Percentiles rank a stretch among this genome's conserved stretches.
Conservation (phyloP, 768 basidiomycete species). For the Ramaria sp. region DNA sequence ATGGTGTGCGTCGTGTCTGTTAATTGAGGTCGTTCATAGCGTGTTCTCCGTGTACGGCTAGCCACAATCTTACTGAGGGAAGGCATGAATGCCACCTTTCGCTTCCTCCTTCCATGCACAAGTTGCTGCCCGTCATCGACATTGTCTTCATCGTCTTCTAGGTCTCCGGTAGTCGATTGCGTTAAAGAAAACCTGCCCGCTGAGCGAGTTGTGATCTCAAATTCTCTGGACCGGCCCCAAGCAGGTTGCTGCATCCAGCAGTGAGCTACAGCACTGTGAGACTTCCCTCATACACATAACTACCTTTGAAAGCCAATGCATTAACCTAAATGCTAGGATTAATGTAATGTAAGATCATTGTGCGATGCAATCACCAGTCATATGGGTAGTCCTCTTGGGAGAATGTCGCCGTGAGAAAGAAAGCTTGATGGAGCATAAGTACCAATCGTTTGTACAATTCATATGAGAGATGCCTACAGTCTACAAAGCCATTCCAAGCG, state of each 20-base stretch:
- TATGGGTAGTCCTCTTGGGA: slow-evolving; percentile 82
- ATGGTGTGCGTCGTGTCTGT: slow-evolving; percentile 82
- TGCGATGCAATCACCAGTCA: slow-evolving; percentile 47
- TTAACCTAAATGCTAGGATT: slow-evolving; percentile 43
- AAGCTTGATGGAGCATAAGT: slow-evolving; percentile 33
- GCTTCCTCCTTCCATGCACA: slow-evolving; percentile 60
- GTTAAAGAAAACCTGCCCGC: slow-evolving; percentile 53
- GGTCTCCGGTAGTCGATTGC: slow-evolving; percentile 60
- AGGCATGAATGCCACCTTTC: slow-evolving; percentile 81
- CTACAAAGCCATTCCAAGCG: slow-evolving; percentile 84
- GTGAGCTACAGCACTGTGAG: neutral
- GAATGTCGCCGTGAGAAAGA: slow-evolving; percentile 85
- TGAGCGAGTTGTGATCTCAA: slow-evolving; percentile 80
- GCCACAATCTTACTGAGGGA: slow-evolving; percentile 12
- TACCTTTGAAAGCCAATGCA: slow-evolving; percentile 85
- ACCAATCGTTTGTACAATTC: neutral
- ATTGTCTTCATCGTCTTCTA: slow-evolving; percentile 69
- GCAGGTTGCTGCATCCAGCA: slow-evolving; percentile 62
- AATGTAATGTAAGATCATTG: slow-evolving; percentile 1
- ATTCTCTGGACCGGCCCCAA: slow-evolving; percentile 81
- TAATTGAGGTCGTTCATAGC: neutral
- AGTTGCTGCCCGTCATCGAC: slow-evolving; percentile 41
- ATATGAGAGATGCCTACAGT: slow-evolving; percentile 41
- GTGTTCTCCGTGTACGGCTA: neutral
- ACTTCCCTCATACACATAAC: slow-evolving; percentile 3